These are phyloP conservation scores for Aspergillus homomorphus DNA, from an alignment of 495 filamentous ascomycete species.

Conservation along the genomic window DNA sequence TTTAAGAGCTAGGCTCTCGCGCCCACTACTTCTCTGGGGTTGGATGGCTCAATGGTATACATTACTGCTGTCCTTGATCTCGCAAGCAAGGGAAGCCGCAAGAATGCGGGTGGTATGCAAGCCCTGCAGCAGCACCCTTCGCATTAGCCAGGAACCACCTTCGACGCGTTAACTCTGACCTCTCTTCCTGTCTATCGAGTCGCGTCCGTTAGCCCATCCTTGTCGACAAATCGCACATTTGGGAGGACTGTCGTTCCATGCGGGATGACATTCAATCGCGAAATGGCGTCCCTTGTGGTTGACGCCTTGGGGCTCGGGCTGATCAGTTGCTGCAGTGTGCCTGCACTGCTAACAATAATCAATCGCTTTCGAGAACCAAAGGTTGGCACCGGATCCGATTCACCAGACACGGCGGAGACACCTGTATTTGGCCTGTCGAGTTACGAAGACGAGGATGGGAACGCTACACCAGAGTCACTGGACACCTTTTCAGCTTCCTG, in stretches of 20 bases:
- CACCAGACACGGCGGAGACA: constrained; percentile 19
- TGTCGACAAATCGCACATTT: not conserved
- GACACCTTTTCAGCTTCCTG: constrained; percentile 14
- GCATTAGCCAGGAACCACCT: not conserved
- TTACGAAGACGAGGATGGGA: constrained; percentile 24
- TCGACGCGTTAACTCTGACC: not conserved
- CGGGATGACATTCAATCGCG: constrained; percentile 25
- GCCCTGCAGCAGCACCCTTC: not conserved
- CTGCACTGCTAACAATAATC: constrained; percentile 24
- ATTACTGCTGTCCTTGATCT: not conserved
- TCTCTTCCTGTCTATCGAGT: not conserved
- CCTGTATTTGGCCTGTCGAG: constrained; percentile 18
- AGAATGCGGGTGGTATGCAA: constrained; percentile 12
- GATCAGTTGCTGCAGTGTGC: constrained; percentile 21
- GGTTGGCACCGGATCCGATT: not conserved
- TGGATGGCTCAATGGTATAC: not conserved
- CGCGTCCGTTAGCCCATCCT: not conserved
- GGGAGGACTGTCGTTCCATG: constrained; percentile 3
- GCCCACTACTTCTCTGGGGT: not conserved
- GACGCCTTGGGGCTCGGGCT: constrained; percentile 29
- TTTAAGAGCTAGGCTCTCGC: not conserved
- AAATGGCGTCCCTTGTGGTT: constrained; percentile 19
- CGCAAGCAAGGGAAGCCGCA: constrained; percentile 7
- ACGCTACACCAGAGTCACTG: constrained; percentile 16
- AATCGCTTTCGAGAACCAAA: constrained; percentile 8